Evolutionary conservation across 495 filamentous ascomycete species (phyloP).

Genomic region (Daldinia childiae): DNA sequence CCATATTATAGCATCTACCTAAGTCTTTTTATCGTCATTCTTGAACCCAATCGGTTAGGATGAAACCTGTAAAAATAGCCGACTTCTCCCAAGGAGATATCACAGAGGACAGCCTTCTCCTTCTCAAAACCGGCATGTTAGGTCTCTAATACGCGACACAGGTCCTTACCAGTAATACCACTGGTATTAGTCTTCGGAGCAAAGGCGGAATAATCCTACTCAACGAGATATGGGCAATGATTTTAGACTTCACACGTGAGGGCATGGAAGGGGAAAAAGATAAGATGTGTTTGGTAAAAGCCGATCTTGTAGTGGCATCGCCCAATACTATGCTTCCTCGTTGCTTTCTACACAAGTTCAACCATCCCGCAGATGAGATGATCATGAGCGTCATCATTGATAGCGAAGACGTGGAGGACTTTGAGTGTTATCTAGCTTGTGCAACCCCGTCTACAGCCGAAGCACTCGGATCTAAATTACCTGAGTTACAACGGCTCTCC

Average conservation of each 20-base stretch:
- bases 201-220: slow-evolving; percentile 24
- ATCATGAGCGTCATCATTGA: background rate
- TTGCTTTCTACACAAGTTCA: slow-evolving; percentile 12
- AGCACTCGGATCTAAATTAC: background rate
- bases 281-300: slow-evolving; percentile 12
- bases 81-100: background rate
- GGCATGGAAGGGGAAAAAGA: background rate
- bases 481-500: slow-evolving; percentile 10
- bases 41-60: too few species aligned
- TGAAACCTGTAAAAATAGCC: slow-evolving; percentile 6
- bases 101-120: background rate
- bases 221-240: slow-evolving; percentile 20
- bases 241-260: slow-evolving; percentile 3
- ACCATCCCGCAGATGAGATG: background rate
- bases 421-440: slow-evolving; percentile 8
- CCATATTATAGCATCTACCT: too few species aligned
- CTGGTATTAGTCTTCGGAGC: slow-evolving; percentile 6
- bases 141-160: slow-evolving; percentile 15
- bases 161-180: slow-evolving; percentile 1
- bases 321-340: slow-evolving; percentile 11
- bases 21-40: too few species aligned
- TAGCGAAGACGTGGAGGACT: background rate
- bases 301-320: slow-evolving; percentile 15
- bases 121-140: slow-evolving; percentile 7
- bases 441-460: slow-evolving; percentile 5